Conservation (phyloP, 2,329 filamentous ascomycete species). For the Fusarium sp. region DNA sequence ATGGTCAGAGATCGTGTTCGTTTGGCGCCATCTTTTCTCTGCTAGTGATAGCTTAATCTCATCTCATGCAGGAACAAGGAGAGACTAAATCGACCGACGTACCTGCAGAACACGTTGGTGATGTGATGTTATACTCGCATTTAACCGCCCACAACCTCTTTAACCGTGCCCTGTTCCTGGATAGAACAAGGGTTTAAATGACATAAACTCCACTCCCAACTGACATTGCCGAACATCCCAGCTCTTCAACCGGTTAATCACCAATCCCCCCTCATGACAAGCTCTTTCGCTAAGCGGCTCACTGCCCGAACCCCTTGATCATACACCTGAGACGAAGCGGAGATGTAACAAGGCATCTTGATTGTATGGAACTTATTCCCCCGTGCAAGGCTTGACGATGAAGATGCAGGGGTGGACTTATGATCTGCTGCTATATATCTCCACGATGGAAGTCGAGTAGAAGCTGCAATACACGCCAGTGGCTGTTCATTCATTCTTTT, state of each 20-base stretch:
- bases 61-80: neutral
- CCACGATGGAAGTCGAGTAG: slow-evolving; percentile 9
- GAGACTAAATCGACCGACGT: neutral
- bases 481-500: slow-evolving; percentile 18
- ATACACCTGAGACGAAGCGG: slow-evolving; percentile 43
- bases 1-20: neutral
- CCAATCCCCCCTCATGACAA: slow-evolving; percentile 19
- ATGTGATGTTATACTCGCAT: neutral
- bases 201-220: neutral
- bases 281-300: slow-evolving; percentile 6
- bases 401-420: neutral
- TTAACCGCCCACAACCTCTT: slow-evolving; percentile 5
- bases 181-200: slow-evolving; percentile 1
- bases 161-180: neutral
- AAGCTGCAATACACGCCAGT: slow-evolving; percentile 10
- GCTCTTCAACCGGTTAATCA: slow-evolving; percentile 3
- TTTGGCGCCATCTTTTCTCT: neutral
- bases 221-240: slow-evolving; percentile 28
- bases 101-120: neutral
- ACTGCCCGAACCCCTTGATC: slow-evolving; percentile 27
- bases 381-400: slow-evolving; percentile 27
- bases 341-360: slow-evolving; percentile 32
- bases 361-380: slow-evolving; percentile 41
- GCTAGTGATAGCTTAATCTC: neutral
- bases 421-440: slow-evolving; percentile 22